Conservation (phyloP, 331 rosid species). For the Rhamnella rubrinervis region DNA sequence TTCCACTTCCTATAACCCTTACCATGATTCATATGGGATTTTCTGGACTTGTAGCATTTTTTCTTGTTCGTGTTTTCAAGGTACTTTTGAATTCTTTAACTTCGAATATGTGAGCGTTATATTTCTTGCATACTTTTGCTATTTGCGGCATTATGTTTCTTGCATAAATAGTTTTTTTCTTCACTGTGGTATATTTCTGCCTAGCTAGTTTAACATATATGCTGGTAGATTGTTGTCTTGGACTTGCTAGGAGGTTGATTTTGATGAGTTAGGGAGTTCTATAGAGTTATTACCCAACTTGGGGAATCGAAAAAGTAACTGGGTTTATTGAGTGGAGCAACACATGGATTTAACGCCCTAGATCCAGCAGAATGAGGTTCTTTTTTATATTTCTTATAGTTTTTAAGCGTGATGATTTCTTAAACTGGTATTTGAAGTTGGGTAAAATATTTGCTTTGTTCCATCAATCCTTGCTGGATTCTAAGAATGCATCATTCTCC, state of each 20-base stretch:
- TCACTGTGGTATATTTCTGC: background rate
- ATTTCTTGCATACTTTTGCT: background rate
- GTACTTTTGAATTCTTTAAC: slow-evolving; percentile 29
- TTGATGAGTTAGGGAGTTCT: no score
- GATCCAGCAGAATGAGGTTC: background rate
- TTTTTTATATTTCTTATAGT: background rate
- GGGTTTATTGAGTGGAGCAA: background rate
- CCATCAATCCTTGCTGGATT: background rate
- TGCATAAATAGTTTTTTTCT: background rate
- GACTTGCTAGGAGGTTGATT: no score
- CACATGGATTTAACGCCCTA: background rate
- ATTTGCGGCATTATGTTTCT: background rate
- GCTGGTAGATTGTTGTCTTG: background rate
- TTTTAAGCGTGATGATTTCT: background rate
- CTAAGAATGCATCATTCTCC: background rate
- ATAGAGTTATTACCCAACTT: background rate
- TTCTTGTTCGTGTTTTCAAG: slow-evolving; percentile 91
- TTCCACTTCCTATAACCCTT: slow-evolving; percentile 85
- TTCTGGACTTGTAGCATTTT: slow-evolving; percentile 85
- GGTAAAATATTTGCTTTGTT: background rate
- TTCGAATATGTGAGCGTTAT: background rate
- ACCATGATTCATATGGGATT: slow-evolving; percentile 99
- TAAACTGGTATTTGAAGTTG: background rate
- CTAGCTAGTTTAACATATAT: background rate
- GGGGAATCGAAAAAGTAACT: background rate